Base-by-base conservation (phyloP, 805 yeast genomes). In the Grigorovia yakushimaensis region DNA sequence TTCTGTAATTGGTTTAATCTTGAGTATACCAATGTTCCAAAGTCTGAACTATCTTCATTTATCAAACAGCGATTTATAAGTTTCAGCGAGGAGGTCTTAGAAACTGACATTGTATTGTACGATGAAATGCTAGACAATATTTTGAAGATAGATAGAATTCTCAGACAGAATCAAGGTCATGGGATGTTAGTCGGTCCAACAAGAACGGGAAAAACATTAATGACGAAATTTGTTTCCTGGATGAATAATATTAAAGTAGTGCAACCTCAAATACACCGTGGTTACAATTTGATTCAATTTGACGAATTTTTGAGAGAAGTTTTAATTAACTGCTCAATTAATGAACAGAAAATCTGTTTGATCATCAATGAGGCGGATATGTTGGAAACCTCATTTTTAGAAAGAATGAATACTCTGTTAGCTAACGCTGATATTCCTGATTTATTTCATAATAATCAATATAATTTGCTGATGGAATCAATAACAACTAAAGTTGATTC, bases 401-500 rank as follows among this genome's bases (percentile, higher is more conserved):
- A 91, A 62, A 70, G 95, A 51, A 88, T 91, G 93, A 91, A 91
- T 56, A 86, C 95, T 0, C 67, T 91, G n/a, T 71, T 91, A 37
- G 96, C 97, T 0, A 91, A 91, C 63, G 85, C 95, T 0, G 97
- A 91, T 57, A 74, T 88, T 37, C 96, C 96, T 0, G 96, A 95
- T 4, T 67, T 91, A 13, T 91, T 87, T 61, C 84, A 78, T 47
- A 88, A 81, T 0, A 94, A 86, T 9, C 89, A 85, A 8, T 73
- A 69, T 44, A 66, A 66, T 0, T 49, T 69, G 2, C 65, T 89
- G 47, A 67, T 84, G 69, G 63, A 62, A 1, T 54, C 74, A 1
- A 80, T 94, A 49, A 64, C 71, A 10, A 33, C 19, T 9, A 79
- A 75, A 43, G 73, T 85, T 0, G 72, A 73, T 37, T 60, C 74